A percentile compares a stretch with the other conserved stretches of the same genome.
Evolutionary conservation across 2,329 filamentous ascomycete species (phyloP).

Genomic region (Neodidymelliopsis sp.): DNA sequence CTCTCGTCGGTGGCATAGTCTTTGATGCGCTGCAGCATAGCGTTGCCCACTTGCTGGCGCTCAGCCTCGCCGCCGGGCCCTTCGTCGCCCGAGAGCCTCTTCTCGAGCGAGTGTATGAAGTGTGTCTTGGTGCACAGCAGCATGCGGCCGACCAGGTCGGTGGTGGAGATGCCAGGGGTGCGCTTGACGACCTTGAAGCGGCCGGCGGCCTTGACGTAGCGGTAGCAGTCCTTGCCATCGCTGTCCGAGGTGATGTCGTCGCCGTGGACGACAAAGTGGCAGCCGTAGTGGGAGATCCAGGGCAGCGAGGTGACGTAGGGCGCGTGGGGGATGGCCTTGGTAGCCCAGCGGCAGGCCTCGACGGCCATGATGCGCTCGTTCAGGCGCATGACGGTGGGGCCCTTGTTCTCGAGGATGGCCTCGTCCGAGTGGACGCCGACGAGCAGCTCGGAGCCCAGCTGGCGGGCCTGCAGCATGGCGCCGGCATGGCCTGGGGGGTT

Average conservation of each 20-base stretch:
- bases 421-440: slow-evolving; percentile 97
- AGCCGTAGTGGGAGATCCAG: slow-evolving; percentile 96
- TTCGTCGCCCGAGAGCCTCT: slow-evolving; percentile 72
- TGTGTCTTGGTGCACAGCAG: slow-evolving; percentile 93
- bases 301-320: slow-evolving; percentile 94
- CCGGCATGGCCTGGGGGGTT: slow-evolving; percentile 80
- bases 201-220: slow-evolving; percentile 92
- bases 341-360: slow-evolving; percentile 94
- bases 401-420: slow-evolving; percentile 95
- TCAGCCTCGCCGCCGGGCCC: slow-evolving; percentile 75
- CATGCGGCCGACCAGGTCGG: slow-evolving; percentile 98
- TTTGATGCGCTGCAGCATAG: slow-evolving; percentile 78
- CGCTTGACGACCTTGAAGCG: slow-evolving; percentile 97
- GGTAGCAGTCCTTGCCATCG: slow-evolving; percentile 94
- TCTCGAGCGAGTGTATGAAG: slow-evolving; percentile 83
- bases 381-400: slow-evolving; percentile 95
- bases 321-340: slow-evolving; percentile 80
- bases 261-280: slow-evolving; percentile 93
- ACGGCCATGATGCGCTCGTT: slow-evolving; percentile 88
- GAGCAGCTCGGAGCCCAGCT: slow-evolving; percentile 85
- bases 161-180: slow-evolving; percentile 95
- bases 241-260: slow-evolving; percentile 97
- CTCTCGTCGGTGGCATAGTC: slow-evolving; percentile 90
- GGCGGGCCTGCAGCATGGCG: slow-evolving; percentile 94
- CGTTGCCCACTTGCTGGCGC: slow-evolving; percentile 66